Conservation (phyloP, 441 rosid genomes). For the Melastoma candidum region DNA sequence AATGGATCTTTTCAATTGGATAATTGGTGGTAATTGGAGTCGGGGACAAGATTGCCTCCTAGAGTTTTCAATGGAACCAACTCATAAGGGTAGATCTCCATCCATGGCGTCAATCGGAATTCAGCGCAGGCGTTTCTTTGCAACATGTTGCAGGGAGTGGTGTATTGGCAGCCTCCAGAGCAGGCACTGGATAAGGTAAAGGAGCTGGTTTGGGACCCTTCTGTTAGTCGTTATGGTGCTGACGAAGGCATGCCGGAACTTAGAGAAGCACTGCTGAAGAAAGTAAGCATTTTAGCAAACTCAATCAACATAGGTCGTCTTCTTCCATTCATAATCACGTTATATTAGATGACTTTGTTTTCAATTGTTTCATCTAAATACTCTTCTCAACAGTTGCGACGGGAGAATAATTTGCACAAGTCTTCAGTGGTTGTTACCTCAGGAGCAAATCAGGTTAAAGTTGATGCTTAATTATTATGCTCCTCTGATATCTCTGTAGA, state of each 20-base stretch:
- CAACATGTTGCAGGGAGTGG: conserved; percentile 55
- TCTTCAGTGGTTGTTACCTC: conserved; percentile 96
- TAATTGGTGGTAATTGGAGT: too few relatives aligned
- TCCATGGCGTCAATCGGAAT: background rate
- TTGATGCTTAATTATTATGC: too few relatives aligned
- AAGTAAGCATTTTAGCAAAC: conserved; percentile 31
- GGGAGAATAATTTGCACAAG: conserved; percentile 64
- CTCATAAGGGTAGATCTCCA: too few relatives aligned
- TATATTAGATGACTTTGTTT: too few relatives aligned
- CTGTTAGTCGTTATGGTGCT: conserved; percentile 73
- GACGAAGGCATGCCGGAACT: conserved; percentile 89
- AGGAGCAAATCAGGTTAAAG: conserved; percentile 93
- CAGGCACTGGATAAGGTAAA: conserved; percentile 70
- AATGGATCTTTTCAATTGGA: too few relatives aligned
- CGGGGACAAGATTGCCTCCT: too few relatives aligned
- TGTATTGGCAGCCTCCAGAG: conserved; percentile 92
- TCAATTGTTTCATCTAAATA: background rate
- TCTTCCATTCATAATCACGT: too few relatives aligned
- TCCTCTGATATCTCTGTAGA: too few relatives aligned
- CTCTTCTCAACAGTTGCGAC: conserved; percentile 38
- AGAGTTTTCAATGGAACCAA: too few relatives aligned
- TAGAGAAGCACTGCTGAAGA: conserved; percentile 51
- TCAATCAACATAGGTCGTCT: too few relatives aligned
- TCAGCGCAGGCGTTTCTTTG: background rate
- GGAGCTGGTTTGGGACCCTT: conserved; percentile 74